Evolutionary conservation across 805 yeast species (phyloP).

Genomic region (Candida easanensis): DNA sequence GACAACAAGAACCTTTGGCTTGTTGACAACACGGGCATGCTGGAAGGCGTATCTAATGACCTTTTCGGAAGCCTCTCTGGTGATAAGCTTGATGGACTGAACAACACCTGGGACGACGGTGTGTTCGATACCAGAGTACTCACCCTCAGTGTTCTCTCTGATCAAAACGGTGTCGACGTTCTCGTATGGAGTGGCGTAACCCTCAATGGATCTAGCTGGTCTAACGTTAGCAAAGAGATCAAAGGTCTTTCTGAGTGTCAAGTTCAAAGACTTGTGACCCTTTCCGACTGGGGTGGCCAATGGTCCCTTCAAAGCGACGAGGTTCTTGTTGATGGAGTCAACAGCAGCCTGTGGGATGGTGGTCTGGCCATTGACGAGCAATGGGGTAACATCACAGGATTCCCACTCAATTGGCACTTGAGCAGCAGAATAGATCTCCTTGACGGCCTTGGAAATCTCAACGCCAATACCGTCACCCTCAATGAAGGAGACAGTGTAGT

Average conservation of each 20-base stretch:
- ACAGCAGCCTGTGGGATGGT: conserved; percentile 91
- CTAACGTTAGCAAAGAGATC: conserved; percentile 95
- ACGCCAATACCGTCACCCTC: conserved; percentile 99
- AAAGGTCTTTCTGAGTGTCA: conserved; percentile 96
- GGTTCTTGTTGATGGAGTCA: conserved; percentile 86
- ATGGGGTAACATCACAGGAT: conserved; percentile 93
- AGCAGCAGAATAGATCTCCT: conserved; percentile 91
- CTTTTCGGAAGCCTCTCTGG: conserved; percentile 93
- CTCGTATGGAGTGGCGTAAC: conserved; percentile 79
- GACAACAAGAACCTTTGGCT: conserved; percentile 87
- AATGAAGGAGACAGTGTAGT: conserved; percentile 89
- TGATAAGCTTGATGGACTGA: conserved; percentile 95
- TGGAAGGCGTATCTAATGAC: conserved; percentile 96
- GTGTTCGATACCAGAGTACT: conserved; percentile 95
- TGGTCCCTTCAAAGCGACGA: conserved; percentile 97
- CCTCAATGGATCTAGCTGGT: conserved; percentile 91
- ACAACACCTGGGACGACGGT: conserved; percentile 97
- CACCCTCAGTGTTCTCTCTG: conserved; percentile 57
- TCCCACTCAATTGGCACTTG: conserved; percentile 97
- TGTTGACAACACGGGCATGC: conserved; percentile 85
- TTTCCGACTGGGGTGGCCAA: conserved; percentile 98
- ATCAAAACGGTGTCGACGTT: conserved; percentile 93
- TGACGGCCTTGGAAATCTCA: conserved; percentile 92
- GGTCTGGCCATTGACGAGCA: conserved; percentile 87
- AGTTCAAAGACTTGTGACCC: conserved; percentile 96